Evolutionary conservation across 106 monocot species (phyloP).

Genomic region (Alisma plantagoaquatica): DNA sequence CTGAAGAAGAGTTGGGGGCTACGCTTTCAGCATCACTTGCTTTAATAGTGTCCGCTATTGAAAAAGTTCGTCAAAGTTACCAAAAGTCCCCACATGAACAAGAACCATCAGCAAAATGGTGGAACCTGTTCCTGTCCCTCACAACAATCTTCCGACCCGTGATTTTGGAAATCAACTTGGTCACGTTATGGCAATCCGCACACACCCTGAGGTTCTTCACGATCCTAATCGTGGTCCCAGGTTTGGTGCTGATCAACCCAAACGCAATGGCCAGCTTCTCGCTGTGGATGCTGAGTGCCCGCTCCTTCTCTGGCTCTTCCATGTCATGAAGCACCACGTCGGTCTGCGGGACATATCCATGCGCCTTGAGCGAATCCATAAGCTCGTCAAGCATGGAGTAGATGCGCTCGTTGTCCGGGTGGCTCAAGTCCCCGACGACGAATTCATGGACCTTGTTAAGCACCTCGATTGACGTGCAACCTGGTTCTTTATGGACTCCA

Average conservation of each 20-base stretch:
- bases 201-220: constrained; percentile 76
- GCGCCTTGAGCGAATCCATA: constrained; percentile 27
- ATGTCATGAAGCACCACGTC: constrained; percentile 71
- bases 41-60: too few relatives aligned
- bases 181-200: constrained; percentile 53
- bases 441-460: constrained; percentile 53
- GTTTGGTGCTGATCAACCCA: constrained; percentile 60
- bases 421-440: constrained; percentile 49
- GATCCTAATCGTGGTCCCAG: constrained; percentile 61
- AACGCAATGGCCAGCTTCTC: constrained; percentile 78
- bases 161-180: constrained; percentile 56
- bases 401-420: constrained; percentile 42
- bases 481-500: constrained; percentile 58
- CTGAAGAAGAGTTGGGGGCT: too few relatives aligned
- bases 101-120: constrained; percentile 54
- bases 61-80: too few relatives aligned
- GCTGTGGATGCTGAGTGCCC: constrained; percentile 57
- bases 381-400: constrained; percentile 61
- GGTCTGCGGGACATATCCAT: constrained; percentile 52
- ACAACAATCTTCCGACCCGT: constrained; percentile 51
- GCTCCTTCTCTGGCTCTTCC: constrained; percentile 56
- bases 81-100: constrained; percentile 80
- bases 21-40: too few relatives aligned
- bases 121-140: constrained; percentile 63
- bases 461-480: constrained; percentile 65